Evolutionary conservation across 73 alveolate species (phyloP), one percentile per base, ranked within the genome.

Genomic region (Blepharisma stoltei): DNA sequence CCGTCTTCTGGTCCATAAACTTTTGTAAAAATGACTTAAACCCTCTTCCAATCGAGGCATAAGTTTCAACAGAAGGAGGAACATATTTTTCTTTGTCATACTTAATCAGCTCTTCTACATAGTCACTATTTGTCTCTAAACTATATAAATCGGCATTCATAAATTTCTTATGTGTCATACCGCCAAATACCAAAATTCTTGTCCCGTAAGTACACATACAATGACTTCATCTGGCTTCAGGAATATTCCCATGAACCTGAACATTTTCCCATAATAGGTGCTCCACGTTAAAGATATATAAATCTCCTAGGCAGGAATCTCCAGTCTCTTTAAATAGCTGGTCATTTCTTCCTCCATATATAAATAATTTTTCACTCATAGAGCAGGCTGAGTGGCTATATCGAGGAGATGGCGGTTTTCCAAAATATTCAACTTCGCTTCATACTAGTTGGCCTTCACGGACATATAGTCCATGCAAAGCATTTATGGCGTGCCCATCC

Each of bases 361-460:
- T 41, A n/a, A 43, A 37, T 7, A 78, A 32, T 11, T 60, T 52
- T 6, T 43, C 23, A 6, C 67, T 76, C 4, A 87, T 70, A 48
- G 55, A 23, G 68, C 91, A 78, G 32, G 91, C 82, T 43, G 91
- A 66, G 60, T 87, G 91, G 6, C 54, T 46, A 47, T 67, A 87
- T 32, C 94, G 67, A 6, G 94, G 83, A 32, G 90, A 50, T 6
- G 94, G 94, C 25, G 85, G 88, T 21, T 53, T 70, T 9, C 94
- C 94, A 45, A 32, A 32, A 32, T 32, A 32, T 32, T 32, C 41
- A 32, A 32, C 41, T 32, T 32, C 41, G 41, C 0, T 32, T 32
- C 73, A 60, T 9, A 60, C 73, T 18, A 60, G 46, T 60, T 25
- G 14, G 18, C 73, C 73, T 20, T 60, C 73, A n/a, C 73, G 14